Evolutionary conservation across 2,329 filamentous ascomycete species (phyloP), one percentile per base, ranked within the genome.

Genomic region (Claviceps paspali): DNA sequence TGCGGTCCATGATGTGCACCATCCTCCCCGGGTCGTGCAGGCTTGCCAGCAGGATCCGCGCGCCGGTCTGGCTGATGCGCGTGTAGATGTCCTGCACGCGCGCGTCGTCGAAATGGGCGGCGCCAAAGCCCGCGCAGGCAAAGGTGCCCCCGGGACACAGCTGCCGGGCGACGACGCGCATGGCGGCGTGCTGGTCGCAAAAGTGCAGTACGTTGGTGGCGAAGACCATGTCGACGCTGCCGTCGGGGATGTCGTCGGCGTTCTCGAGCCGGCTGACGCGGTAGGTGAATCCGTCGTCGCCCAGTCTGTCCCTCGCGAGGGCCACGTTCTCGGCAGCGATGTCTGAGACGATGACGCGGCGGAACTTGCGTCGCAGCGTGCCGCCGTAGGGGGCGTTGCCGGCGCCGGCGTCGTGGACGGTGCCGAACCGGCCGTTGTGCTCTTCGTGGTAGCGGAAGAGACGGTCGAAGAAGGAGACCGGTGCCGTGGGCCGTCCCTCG

Each of bases 291-390:
- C 38, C 38, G n/a, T 35, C 34, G 3, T 12, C 10, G 18, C 44
- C 43, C 12, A 49, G 39, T 6, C 47, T 42, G 5, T 29, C 14
- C 8, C 32, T 12, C 2, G 46, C 45, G 3, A 50, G 29, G 14
- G 41, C 36, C 6, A 52, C 39, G 32, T 47, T 49, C 17, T 39
- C 32, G 4, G 38, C 14, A 7, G 38, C 40, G 18, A 49, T 45
- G 32, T 51, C 50, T 11, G 48, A 50, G 11, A 51, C 39, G 18
- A 52, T 41, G 32, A 52, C 47, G 29, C 47, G 41, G 14, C 5
- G 9, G 37, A 52, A 52, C 7, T 28, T 38, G 11, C 38, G 29
- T 4, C 43, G 41, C 10, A 51, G 39, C 17, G 38, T 29, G 6
- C 28, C 12, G 1, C 48, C 40, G 14, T 47, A 45, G 6, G 45